Base-by-base conservation (phyloP, 2,329 filamentous ascomycete genomes). In the Oidium heveae region DNA sequence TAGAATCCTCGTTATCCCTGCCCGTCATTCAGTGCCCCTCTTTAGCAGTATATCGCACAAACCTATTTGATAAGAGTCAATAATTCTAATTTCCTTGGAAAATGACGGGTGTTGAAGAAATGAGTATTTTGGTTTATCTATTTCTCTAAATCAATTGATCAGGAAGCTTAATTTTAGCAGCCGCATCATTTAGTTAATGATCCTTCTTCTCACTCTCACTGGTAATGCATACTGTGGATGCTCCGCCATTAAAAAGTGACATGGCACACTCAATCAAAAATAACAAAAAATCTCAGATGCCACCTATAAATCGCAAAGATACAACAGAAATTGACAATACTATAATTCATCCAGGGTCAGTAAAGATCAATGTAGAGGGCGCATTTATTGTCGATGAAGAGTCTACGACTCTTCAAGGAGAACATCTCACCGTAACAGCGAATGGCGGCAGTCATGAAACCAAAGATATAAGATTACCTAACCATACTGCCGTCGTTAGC, bases 301-400 rank as follows among this genome's bases (percentile, higher is more conserved):
- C 47, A n/a, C 10, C 47, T 32, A 18, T 18, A 4, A 46, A 63
- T 54, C 60, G 61, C 53, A 65, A 63, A n/a, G 63, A 65, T 53
- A 66, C 64, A 13, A 63, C 64, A 3, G 64, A 66, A 53, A 66
- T 66, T 51, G 64, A 66, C 49, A 65, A 59, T 56, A 66, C 64
- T 4, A 66, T 82, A 62, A 74, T 70, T 54, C 75, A 76, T 61
- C 78, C 78, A 1, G 78, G 78, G 24, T 76, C 84, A 15, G 87
- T 95, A 63, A 83, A 85, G 69, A 96, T 98, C 71, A 96, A 98
- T 66, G 89, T 96, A 59, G 80, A 87, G 66, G 91, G 89, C 64
- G 91, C 91, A 41, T 95, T 94, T 65, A 96, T 98, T 60, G 87
- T 94, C 62, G 86, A 95, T 65, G 82, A 89, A 58, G 82, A 86